Evolutionary conservation across 352 stramenopile species (phyloP), one percentile per base, ranked within the genome.

Genomic region (Pythium sp.): DNA sequence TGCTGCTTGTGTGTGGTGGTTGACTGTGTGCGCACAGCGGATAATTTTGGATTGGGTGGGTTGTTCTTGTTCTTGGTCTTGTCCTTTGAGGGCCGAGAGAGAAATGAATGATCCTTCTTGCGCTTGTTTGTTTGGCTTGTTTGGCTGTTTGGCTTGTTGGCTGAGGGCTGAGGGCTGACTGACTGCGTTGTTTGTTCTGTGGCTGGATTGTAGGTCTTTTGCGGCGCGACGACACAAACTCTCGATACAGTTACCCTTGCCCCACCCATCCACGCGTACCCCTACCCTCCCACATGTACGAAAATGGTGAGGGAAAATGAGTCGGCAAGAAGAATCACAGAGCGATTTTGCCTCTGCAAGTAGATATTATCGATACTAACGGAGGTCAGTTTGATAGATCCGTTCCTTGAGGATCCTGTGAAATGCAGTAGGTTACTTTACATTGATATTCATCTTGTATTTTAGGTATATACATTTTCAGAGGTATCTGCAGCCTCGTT

Each of bases 21-120:
- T 22, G n/a, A 20, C 58, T 43, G 30, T n/a, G 47, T 46, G 64
- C 15, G 56, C 56, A 26, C 24, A 46, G 64, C 46, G 43, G 64
- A 61, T 70, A 70, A 70, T 61, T 65, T 63, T 63, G 64, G 64
- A 70, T 70, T 70, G 47, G 58, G 22, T 26, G 51, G 62, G 36
- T 55, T 41, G 26, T 26, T 63, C 12, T 30, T 38, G 11, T 15
- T 54, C 51, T 56, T 47, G 53, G 38, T 47, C 34, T 30, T 55
- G 46, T 43, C 18, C 28, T 59, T 5, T 43, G 55, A 20, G 32
- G n/a, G 49, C 9, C 49, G 32, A 49, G 56, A 49, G 22, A 47
- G 56, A 62, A 62, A 49, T 62, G 56, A 62, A 49, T 62, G 56
- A 62, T 15, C 32, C 26, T 36, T 20, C 24, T 34, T 12, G n/a